phyloP scores from a whole-genome alignment of 345 rosid species.

The Citrus mangshanensis region DNA sequence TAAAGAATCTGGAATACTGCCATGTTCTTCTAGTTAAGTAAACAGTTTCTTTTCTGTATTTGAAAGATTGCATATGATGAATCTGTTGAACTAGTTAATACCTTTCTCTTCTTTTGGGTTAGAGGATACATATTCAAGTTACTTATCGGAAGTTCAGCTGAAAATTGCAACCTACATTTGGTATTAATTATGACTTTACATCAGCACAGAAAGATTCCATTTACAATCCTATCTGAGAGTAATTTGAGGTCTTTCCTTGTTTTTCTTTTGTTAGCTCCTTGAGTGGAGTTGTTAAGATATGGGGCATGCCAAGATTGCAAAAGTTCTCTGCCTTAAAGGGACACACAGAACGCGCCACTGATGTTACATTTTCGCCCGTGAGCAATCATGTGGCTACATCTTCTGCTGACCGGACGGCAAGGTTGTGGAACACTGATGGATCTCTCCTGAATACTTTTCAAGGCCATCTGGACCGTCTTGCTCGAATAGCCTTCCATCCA shows the following conservation, averaged over 20 bases:
- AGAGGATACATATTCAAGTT: not conserved
- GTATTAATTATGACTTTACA: not conserved
- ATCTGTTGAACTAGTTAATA: not conserved
- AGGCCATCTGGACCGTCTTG: conserved; percentile 95
- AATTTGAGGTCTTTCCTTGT: conserved; percentile 12
- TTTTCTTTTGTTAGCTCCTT: conserved; percentile 49
- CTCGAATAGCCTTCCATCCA: conserved; percentile 91
- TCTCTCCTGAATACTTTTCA: conserved; percentile 63
- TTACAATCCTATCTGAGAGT: conserved; percentile 2
- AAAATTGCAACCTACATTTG: not conserved
- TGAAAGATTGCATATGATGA: not conserved
- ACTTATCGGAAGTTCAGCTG: not conserved
- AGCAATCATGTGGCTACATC: conserved; percentile 78
- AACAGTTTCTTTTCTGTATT: not conserved
- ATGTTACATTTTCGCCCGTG: conserved; percentile 82
- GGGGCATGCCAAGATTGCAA: conserved; percentile 77
- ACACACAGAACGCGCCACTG: conserved; percentile 89
- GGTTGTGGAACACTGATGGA: conserved; percentile 87
- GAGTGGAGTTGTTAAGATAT: conserved; percentile 83
- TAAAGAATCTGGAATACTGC: not conserved
- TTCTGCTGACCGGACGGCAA: conserved; percentile 95
- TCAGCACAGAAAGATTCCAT: not conserved
- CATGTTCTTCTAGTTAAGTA: not conserved
- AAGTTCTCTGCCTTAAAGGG: conserved; percentile 67
- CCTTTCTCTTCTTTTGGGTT: not conserved